Percentiles rank a stretch among this genome's conserved stretches.
Evolutionary conservation across 2,329 filamentous ascomycete species (phyloP).

Genomic region (Nigrospora sphaerica): DNA sequence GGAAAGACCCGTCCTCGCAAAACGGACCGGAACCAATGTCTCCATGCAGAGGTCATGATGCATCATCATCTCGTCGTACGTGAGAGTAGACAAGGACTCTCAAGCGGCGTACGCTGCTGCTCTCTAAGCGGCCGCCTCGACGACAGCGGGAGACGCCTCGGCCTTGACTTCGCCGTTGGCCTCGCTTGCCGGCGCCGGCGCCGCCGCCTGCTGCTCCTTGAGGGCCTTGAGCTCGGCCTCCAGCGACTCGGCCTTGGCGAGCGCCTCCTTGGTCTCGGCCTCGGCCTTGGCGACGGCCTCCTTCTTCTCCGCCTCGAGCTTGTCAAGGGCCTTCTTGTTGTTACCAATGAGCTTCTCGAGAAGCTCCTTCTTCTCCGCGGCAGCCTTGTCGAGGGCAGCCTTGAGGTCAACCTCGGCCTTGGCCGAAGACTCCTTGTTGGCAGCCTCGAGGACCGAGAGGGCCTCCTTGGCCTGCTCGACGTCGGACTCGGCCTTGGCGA

Average conservation of each 20-base stretch:
- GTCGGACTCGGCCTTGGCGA: constrained; percentile 10
- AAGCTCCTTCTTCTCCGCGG: constrained; percentile 7
- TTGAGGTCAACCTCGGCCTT: constrained; percentile 4
- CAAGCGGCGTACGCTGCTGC: not conserved
- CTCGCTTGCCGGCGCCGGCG: not conserved
- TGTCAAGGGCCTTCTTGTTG: not conserved
- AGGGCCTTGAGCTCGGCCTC: constrained; percentile 11
- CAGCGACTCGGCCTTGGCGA: constrained; percentile 9
- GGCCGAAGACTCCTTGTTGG: constrained; percentile 1
- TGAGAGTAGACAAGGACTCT: not conserved
- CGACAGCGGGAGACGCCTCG: not conserved
- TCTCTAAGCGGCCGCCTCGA: constrained; percentile 1
- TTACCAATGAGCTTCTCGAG: constrained; percentile 1
- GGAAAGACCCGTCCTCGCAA: not conserved
- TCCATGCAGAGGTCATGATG: constrained; percentile 2
- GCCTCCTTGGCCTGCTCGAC: constrained; percentile 8
- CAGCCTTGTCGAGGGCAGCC: constrained; percentile 2
- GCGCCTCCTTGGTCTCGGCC: not conserved
- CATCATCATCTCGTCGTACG: constrained; percentile 1
- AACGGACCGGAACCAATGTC: not conserved
- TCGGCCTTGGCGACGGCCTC: not conserved
- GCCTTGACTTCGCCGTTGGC: not conserved
- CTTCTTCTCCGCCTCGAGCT: not conserved
- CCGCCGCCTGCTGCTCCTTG: constrained; percentile 7
- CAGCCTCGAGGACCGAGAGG: constrained; percentile 6